Evolutionary conservation across 345 rosid genomes (phyloP).

Genomic region (Rhodamnia argentea): DNA sequence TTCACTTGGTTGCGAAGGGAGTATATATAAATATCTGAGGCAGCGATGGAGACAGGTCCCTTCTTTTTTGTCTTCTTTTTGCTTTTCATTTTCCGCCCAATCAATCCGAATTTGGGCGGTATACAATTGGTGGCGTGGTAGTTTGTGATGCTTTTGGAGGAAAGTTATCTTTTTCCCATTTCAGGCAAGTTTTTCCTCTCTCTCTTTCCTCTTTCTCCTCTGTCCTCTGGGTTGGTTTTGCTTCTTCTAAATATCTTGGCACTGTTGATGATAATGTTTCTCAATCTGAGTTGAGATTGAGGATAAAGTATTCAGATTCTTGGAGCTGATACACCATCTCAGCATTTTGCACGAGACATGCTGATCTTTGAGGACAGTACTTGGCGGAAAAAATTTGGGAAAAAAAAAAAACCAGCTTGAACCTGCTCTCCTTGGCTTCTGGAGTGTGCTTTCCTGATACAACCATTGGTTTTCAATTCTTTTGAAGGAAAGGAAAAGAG

Average conservation of each 20-base stretch:
- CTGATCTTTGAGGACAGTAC: too few relatives aligned
- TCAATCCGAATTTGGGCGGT: not conserved
- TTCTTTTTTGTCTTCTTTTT: not conserved
- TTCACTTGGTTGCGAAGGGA: not conserved
- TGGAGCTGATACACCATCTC: too few relatives aligned
- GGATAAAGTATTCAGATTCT: too few relatives aligned
- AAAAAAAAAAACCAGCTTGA: too few relatives aligned
- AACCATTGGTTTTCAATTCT: too few relatives aligned
- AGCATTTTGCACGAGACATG: too few relatives aligned
- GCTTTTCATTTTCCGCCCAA: not conserved
- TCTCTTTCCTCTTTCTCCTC: constrained; percentile 5
- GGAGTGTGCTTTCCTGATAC: too few relatives aligned
- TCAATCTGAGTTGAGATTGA: not conserved
- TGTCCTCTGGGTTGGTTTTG: not conserved
- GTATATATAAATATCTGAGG: not conserved
- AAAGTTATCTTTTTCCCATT: constrained; percentile 20
- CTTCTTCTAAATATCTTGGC: too few relatives aligned
- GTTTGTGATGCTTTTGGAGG: constrained; percentile 1
- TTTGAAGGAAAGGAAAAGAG: too few relatives aligned
- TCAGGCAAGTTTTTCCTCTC: constrained; percentile 20
- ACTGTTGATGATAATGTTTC: not conserved
- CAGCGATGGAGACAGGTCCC: not conserved
- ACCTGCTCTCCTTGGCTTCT: too few relatives aligned
- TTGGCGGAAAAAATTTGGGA: too few relatives aligned
- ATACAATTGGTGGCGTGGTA: not conserved